Conservation (phyloP, 2,329 filamentous ascomycete species). For the Achaetomium macrosporum region DNA sequence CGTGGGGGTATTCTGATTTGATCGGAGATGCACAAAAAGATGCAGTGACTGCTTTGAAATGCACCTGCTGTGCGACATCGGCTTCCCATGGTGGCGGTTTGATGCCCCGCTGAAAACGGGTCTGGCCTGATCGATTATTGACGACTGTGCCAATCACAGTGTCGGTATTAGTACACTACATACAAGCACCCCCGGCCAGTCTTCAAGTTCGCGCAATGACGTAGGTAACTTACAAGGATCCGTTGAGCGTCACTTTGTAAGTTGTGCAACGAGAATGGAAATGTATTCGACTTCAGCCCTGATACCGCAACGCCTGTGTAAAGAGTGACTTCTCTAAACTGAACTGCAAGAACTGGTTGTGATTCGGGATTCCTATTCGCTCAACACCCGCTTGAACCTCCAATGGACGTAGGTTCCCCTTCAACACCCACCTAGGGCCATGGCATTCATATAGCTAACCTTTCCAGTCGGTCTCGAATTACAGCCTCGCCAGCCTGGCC, state of each 20-base stretch:
- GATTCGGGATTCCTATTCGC: too few species aligned
- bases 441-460: neutral
- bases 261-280: too few species aligned
- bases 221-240: conserved; percentile 6
- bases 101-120: conserved; percentile 11
- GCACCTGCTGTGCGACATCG: conserved; percentile 21
- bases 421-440: neutral
- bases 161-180: neutral
- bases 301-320: too few species aligned
- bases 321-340: too few species aligned
- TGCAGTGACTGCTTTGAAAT: conserved; percentile 20
- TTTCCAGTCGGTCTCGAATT: conserved; percentile 42
- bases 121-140: conserved; percentile 8
- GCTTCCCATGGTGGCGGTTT: conserved; percentile 21
- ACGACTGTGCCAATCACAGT: conserved; percentile 13
- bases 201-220: conserved; percentile 18
- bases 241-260: neutral
- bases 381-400: too few species aligned
- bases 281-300: too few species aligned
- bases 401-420: neutral
- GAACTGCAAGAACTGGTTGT: too few species aligned
- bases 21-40: conserved; percentile 20
- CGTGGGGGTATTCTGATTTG: conserved; percentile 15
- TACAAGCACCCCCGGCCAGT: too few species aligned
- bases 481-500: conserved; percentile 45